Conservation (phyloP, 2,329 filamentous ascomycete species). For the Trichoderma aggressivum region DNA sequence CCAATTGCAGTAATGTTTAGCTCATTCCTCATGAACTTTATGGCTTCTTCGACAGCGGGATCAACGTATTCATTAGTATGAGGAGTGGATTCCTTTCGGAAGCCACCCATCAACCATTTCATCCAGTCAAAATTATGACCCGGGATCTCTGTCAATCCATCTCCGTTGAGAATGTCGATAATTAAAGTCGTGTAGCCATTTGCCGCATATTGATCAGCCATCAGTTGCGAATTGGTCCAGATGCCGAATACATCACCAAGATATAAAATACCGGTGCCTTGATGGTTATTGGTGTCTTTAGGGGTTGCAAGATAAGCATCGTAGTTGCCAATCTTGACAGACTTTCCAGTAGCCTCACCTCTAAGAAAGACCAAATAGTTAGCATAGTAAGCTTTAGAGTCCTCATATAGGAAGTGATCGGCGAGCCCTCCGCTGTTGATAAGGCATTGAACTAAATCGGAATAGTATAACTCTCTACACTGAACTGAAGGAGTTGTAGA, state of each 20-base stretch:
- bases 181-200: conserved; percentile 39
- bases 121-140: conserved; percentile 31
- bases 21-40: neutral
- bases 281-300: conserved; percentile 27
- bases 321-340: conserved; percentile 40
- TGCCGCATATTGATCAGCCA: conserved; percentile 40
- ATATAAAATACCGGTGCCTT: conserved; percentile 34
- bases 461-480: neutral
- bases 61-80: conserved; percentile 35
- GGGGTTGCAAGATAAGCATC: conserved; percentile 52
- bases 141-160: conserved; percentile 28
- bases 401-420: neutral
- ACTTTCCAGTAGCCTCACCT: conserved; percentile 46
- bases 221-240: conserved; percentile 39
- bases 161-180: conserved; percentile 39
- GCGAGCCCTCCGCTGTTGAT: neutral
- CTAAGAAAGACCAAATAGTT: conserved; percentile 30
- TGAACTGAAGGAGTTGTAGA: neutral
- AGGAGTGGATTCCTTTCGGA: conserved; percentile 44
- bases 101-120: conserved; percentile 39
- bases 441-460: neutral
- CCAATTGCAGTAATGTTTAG: neutral
- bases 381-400: neutral
- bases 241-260: conserved; percentile 39
- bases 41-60: conserved; percentile 24